Percentiles rank a stretch among this genome's conserved stretches.
phyloP scores from a whole-genome alignment of 768 basidiomycete genomes.

The Podaxis sp. region DNA sequence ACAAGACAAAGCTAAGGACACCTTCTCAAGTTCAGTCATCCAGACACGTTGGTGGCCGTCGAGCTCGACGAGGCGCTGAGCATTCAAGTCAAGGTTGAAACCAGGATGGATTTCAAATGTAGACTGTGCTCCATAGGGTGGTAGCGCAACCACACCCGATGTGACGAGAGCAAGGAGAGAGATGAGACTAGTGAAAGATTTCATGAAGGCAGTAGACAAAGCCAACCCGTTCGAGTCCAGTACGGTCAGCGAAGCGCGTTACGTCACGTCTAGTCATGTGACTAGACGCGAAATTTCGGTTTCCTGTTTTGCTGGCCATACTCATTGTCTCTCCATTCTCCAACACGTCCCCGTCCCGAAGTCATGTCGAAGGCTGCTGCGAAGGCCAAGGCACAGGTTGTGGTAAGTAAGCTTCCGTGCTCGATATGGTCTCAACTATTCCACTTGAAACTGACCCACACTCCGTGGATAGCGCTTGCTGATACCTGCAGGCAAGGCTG shows the following conservation, averaged over 20 bases:
- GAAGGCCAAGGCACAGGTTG: slow-evolving; percentile 69
- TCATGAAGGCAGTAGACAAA: slow-evolving; percentile 37
- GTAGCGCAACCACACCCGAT: slow-evolving; percentile 35
- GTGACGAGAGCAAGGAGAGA: slow-evolving; percentile 41
- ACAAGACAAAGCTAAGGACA: slow-evolving; percentile 22
- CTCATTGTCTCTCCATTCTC: background rate
- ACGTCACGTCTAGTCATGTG: slow-evolving; percentile 16
- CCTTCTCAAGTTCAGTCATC: slow-evolving; percentile 93
- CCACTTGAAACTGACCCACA: slow-evolving; percentile 15
- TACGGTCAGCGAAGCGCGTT: background rate
- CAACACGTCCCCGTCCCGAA: background rate
- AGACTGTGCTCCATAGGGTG: slow-evolving; percentile 31
- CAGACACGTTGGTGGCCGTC: slow-evolving; percentile 67
- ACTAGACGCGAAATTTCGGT: slow-evolving; percentile 5
- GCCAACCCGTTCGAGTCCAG: background rate
- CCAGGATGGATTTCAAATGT: slow-evolving; percentile 42
- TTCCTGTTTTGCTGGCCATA: background rate
- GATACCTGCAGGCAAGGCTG: slow-evolving; percentile 90
- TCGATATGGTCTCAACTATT: background rate
- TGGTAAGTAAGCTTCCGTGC: slow-evolving; percentile 50
- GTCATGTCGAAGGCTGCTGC: slow-evolving; percentile 67
- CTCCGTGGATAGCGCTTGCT: slow-evolving; percentile 63
- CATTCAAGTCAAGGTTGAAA: slow-evolving; percentile 71
- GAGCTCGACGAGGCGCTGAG: slow-evolving; percentile 72
- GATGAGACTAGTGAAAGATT: slow-evolving; percentile 42